phyloP scores from a whole-genome alignment of 768 basidiomycete species.

The Agrocybe pediades region DNA sequence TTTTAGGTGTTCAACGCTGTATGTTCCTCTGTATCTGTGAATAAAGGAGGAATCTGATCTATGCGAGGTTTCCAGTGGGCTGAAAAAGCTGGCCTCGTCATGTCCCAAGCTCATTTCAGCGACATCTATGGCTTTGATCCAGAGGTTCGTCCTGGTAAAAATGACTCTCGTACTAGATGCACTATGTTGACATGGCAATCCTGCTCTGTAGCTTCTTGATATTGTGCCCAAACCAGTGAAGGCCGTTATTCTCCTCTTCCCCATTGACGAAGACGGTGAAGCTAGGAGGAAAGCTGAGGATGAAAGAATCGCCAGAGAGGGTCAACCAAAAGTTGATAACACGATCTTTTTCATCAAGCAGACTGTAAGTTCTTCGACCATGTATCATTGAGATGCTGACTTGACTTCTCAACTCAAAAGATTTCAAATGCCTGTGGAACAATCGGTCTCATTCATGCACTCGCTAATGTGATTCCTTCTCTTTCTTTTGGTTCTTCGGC shows the following conservation, averaged over 20 bases:
- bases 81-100: slow-evolving; percentile 61
- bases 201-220: slow-evolving; percentile 55
- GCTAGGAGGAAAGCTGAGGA: slow-evolving; percentile 62
- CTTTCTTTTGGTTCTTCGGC: background rate
- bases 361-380: slow-evolving; percentile 48
- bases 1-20: slow-evolving; percentile 51
- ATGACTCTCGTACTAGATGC: background rate
- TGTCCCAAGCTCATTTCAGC: slow-evolving; percentile 51
- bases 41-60: background rate
- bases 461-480: slow-evolving; percentile 64
- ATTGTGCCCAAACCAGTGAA: slow-evolving; percentile 76
- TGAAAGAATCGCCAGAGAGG: slow-evolving; percentile 45
- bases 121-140: slow-evolving; percentile 77
- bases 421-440: slow-evolving; percentile 88
- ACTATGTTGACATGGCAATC: background rate
- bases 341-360: slow-evolving; percentile 89
- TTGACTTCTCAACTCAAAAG: slow-evolving; percentile 32
- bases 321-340: slow-evolving; percentile 51
- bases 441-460: slow-evolving; percentile 80
- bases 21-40: slow-evolving; percentile 13
- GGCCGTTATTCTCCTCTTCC: slow-evolving; percentile 87
- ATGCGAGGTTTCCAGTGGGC: slow-evolving; percentile 55
- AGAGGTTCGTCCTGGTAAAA: slow-evolving; percentile 57
- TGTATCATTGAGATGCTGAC: background rate
- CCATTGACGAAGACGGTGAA: slow-evolving; percentile 53